Evolutionary conservation across 768 basidiomycete species (phyloP), one percentile per base, ranked within the genome.

Genomic region (Lactarius hengduanensis): DNA sequence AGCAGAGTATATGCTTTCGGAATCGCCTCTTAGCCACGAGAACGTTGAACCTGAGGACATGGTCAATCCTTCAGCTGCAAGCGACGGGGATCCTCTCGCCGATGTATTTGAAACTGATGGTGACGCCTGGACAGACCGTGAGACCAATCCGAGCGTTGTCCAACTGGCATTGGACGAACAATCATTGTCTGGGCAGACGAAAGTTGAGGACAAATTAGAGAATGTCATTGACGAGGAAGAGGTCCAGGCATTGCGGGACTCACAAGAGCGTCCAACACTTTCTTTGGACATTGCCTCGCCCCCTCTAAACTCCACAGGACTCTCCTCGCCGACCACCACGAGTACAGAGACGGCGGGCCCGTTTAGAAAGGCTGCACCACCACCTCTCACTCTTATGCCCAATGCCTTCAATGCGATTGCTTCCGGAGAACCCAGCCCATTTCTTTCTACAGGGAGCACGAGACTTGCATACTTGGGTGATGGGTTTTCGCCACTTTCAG

Each of bases 71-170:
- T 72, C 74, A 70, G 74, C 78, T 58, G 61, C 75, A 61, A 70
- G 71, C 59, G 73, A 70, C 69, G 36, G 71, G 65, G 86, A 89
- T 72, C 86, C 85, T 26, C 77, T 88, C 32, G 79, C 75, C 10
- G 86, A 88, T 69, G 80, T 88, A 8, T 89, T 88, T 76, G 86
- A 87, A 56, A 80, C 81, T n/a, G 88, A 88, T 73, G 83, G 79
- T 67, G 83, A 87, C 69, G 81, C 83, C 1, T 88, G 87, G 87
- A 78, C 79, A 64, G 83, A 18, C 18, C 30, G 13, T 56, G 65
- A 73, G 10, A 32, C 70, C 40, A 79, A 84, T 71, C 81, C 83
- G 1, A 80, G 86, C 67, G 74, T 85, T 47, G 81, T 85, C 47
- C 74, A 84, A 28, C 78, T 88, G 10, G 82, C 84, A 18, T 74